phyloP scores from a whole-genome alignment of 1,284 basidiomycete species.

The Fomitopsis pinicola region DNA sequence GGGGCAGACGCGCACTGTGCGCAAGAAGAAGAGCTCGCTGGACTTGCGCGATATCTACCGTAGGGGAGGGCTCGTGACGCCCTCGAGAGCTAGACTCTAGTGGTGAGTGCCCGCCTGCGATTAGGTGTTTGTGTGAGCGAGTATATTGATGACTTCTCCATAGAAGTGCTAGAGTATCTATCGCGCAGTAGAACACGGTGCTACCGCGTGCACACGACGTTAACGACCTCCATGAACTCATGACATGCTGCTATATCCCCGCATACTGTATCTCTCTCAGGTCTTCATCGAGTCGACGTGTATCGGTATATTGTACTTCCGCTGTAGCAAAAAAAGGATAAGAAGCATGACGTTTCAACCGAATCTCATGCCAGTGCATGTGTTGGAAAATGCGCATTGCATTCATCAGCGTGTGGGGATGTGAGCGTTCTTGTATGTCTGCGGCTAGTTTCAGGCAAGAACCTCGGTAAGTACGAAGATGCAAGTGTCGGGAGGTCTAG shows the following conservation, averaged over 20 bases:
- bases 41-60: conserved; percentile 38
- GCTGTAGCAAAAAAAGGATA: background rate
- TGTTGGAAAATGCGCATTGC: too few relatives aligned
- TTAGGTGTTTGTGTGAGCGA: too few relatives aligned
- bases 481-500: too few relatives aligned
- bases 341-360: background rate
- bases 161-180: background rate
- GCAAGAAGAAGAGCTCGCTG: conserved; percentile 39
- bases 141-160: background rate
- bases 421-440: too few relatives aligned
- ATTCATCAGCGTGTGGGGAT: too few relatives aligned
- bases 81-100: background rate
- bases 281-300: background rate
- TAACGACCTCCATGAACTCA: conserved; percentile 1
- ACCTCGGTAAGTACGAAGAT: too few relatives aligned
- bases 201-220: background rate
- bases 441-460: too few relatives aligned
- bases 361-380: too few relatives aligned
- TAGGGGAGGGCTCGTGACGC: conserved; percentile 8
- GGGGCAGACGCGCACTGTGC: conserved; percentile 21
- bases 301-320: background rate
- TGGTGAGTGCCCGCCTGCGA: background rate
- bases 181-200: background rate
- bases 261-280: background rate
- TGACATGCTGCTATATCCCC: background rate